Percentiles rank a stretch among this genome's conserved stretches.
Conservation (phyloP, 495 filamentous ascomycete species). For the Pyrenopolyporus hunteri region DNA sequence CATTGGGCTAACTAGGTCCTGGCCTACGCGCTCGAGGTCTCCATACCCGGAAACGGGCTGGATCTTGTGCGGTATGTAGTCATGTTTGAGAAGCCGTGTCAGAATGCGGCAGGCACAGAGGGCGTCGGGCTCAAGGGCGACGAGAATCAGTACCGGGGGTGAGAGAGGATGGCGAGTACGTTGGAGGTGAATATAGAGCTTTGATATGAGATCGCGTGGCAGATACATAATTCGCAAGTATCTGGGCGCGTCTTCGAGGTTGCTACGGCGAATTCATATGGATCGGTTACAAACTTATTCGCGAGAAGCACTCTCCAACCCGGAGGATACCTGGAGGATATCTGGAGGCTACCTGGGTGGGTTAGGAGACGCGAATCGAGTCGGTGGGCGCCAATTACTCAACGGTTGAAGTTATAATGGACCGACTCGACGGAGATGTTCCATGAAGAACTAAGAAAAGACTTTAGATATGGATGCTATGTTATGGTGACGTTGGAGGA, state of each 20-base stretch:
- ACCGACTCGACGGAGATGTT: conserved; percentile 8
- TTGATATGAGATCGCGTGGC: conserved; percentile 83
- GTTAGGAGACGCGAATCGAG: not conserved
- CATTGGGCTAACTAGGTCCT: conserved; percentile 81
- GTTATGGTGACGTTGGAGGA: conserved; percentile 6
- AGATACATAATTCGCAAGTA: conserved; percentile 79
- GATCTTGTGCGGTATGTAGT: conserved; percentile 98
- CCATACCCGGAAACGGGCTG: conserved; percentile 92
- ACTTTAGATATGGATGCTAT: conserved; percentile 22
- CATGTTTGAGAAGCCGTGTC: conserved; percentile 86
- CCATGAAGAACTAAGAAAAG: conserved; percentile 22
- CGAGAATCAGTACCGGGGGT: conserved; percentile 89
- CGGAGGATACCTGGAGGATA: not conserved
- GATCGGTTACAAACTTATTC: conserved; percentile 29
- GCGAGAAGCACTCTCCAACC: not conserved
- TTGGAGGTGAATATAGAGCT: conserved; percentile 87
- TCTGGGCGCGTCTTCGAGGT: conserved; percentile 45
- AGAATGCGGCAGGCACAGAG: conserved; percentile 95
- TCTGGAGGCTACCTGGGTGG: not conserved
- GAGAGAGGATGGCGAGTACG: conserved; percentile 80
- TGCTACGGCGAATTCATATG: conserved; percentile 42
- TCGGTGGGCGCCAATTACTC: not conserved
- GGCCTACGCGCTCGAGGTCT: conserved; percentile 78
- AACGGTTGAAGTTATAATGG: conserved; percentile 4
- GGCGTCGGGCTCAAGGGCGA: conserved; percentile 92